Evolutionary conservation across 441 rosid species (phyloP), one percentile per base, ranked within the genome.

Genomic region (Populus hybrid): DNA sequence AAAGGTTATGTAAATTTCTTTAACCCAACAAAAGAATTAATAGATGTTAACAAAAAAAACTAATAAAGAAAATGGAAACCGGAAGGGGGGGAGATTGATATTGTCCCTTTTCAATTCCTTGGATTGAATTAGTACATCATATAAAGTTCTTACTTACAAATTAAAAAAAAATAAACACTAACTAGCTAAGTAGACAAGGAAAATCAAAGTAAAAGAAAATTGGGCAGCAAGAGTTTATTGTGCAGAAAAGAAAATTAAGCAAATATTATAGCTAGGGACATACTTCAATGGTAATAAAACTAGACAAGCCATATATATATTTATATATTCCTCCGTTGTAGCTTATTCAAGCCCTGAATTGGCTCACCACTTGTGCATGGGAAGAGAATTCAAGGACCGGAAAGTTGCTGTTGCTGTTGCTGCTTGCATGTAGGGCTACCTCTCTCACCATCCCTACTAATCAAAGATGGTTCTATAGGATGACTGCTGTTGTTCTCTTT

Each of bases 351-450:
- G 8, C 34, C n/a, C 69, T 67, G 69, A 28, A 80, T 82, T 61
- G 75, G 75, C 76, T 83, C 77, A 72, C 78, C 78, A 75, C 40
- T 76, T 23, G 73, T 21, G 7, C 61, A 18, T 18, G 64, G 78
- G 69, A 35, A 83, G 78, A 67, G 88, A 76, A 53, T 72, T 82
- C 81, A 46, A 84, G 85, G 40, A 79, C 67, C 85, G 72, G n/a
- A 53, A 18, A 75, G 63, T 77, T 82, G 42, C 76, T 82, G 75
- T 69, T 70, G 24, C 2, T 82, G 75, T 71, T 70, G 30, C 79
- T 74, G n/a, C n/a, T 53, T 53, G 21, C 61, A 16, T 16, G 34
- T 32, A 23, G 81, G 67, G 79, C 84, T 76, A 42, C 82, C 80
- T 11, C 79, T 34, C 24, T 81, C 82, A 4, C 74, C 85, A 10